Evolutionary conservation across 345 rosid species (phyloP).

Genomic region (Aquilaria yunnanensis): DNA sequence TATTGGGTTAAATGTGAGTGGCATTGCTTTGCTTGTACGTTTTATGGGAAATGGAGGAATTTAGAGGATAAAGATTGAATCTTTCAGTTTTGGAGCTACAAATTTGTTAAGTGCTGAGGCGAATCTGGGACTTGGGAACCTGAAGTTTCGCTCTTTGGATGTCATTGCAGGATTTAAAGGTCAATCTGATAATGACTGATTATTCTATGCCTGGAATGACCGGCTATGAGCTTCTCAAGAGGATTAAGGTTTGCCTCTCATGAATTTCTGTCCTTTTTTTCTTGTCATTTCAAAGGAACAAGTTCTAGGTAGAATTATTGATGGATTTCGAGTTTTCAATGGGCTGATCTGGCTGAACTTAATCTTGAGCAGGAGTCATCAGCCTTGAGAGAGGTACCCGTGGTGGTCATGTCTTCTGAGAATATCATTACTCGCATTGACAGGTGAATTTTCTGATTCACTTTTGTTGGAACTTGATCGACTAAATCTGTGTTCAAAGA

Average conservation of each 20-base stretch:
- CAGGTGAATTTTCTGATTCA: slow-evolving; percentile 33
- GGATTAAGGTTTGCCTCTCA: slow-evolving; percentile 44
- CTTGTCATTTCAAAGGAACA: no score
- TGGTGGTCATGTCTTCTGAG: slow-evolving; percentile 87
- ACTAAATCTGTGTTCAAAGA: no score
- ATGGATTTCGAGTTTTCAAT: no score
- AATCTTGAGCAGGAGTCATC: slow-evolving; percentile 49
- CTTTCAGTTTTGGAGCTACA: no score
- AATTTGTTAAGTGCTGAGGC: no score
- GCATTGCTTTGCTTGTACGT: background rate
- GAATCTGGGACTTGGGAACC: no score
- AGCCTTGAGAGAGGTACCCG: slow-evolving; percentile 68
- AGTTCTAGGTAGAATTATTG: no score
- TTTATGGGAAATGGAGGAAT: slow-evolving; percentile 6
- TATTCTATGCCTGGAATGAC: slow-evolving; percentile 91
- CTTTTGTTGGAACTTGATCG: background rate
- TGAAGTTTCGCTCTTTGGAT: background rate
- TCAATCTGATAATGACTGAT: slow-evolving; percentile 74
- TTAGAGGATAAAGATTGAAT: background rate
- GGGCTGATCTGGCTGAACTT: no score
- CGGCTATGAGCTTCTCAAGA: slow-evolving; percentile 74
- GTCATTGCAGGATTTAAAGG: slow-evolving; percentile 51
- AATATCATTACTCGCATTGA: slow-evolving; percentile 65
- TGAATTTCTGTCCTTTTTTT: background rate
- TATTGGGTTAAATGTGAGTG: slow-evolving; percentile 57